Base-by-base conservation (phyloP, 768 basidiomycete species). In the Suillus subalutaceus region DNA sequence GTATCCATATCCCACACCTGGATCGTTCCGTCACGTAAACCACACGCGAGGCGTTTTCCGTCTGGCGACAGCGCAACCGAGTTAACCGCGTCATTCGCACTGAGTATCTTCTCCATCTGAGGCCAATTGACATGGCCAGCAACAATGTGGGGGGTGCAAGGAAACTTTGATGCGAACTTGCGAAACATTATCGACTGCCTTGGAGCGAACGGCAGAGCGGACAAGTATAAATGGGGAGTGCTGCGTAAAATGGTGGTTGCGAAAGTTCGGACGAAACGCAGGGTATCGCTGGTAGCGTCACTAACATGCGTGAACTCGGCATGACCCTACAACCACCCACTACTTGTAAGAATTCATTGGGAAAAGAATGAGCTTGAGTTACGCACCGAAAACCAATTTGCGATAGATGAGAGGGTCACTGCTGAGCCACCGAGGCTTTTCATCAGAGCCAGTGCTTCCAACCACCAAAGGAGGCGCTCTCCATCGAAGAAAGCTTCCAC, bases 181-280 rank as follows among this genome's bases (percentile, higher is more conserved):
- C 1, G 2, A 7, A 35, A 59, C 8, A 64, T 37, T 7, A 1
- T 35, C 68, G n/a, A 81, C 78, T 65, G 37, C 12, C 37, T n/a
- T 38, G 73, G 73, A 35, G 69, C 58, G 53, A 74, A 74, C 23
- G 72, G 71, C 16, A 75, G 32, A 1, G 69, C 73, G 9, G 73
- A 74, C 10, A 74, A 6, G 66, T 74, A 74, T 13, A 74, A 68
- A 52, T 75, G 74, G 2, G 73, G 73, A 2, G 65, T 67, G 66
- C 69, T 71, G 37, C 67, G 65, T 23, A 63, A 26, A 9, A 73
- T 71, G 7, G 63, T 37, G 32, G 26, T 10, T 10, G 8, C 50
- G 40, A 73, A 74, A 1, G 53, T 50, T n/a, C 56, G 35, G 13
- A 73, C 53, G 55, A 73, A 73, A 35, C 62, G 56, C 1, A 38